Evolutionary conservation across 805 yeast species (phyloP).

Genomic region (Tetrapisispora nanseiensis): DNA sequence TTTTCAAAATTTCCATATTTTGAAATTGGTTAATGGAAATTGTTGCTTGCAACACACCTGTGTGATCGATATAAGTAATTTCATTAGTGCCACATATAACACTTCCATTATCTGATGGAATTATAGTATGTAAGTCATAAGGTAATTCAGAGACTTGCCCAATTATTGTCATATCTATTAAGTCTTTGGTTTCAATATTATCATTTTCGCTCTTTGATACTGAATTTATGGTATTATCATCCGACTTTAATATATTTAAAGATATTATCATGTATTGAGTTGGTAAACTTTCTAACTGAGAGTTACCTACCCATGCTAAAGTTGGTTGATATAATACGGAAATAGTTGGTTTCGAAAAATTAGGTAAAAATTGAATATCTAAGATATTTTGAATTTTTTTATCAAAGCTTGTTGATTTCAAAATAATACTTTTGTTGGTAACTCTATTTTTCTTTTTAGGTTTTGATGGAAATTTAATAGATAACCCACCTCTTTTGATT

Average conservation of each 20-base stretch:
- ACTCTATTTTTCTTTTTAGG: slow-evolving; percentile 1
- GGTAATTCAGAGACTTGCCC: slow-evolving; percentile 58
- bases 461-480: slow-evolving; percentile 4
- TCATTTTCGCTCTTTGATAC: slow-evolving; percentile 12
- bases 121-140: slow-evolving; percentile 55
- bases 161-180: slow-evolving; percentile 41
- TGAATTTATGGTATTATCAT: not conserved
- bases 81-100: slow-evolving; percentile 67
- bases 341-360: slow-evolving; percentile 75
- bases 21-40: slow-evolving; percentile 26
- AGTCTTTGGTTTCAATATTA: too few relatives aligned
- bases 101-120: slow-evolving; percentile 59
- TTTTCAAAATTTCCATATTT: slow-evolving; percentile 37
- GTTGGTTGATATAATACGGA: slow-evolving; percentile 52
- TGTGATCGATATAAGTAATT: slow-evolving; percentile 64
- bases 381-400: slow-evolving; percentile 49
- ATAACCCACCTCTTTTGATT: not conserved
- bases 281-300: slow-evolving; percentile 15
- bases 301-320: slow-evolving; percentile 67
- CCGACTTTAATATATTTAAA: slow-evolving; percentile 39
- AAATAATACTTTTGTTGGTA: slow-evolving; percentile 39
- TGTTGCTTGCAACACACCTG: slow-evolving; percentile 35
- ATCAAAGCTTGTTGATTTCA: slow-evolving; percentile 49
- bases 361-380: slow-evolving; percentile 61
- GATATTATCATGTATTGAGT: slow-evolving; percentile 29